Evolutionary conservation across 2,329 filamentous ascomycete species (phyloP), one percentile per base, ranked within the genome.

Genomic region (Colletotrichum destructivum): DNA sequence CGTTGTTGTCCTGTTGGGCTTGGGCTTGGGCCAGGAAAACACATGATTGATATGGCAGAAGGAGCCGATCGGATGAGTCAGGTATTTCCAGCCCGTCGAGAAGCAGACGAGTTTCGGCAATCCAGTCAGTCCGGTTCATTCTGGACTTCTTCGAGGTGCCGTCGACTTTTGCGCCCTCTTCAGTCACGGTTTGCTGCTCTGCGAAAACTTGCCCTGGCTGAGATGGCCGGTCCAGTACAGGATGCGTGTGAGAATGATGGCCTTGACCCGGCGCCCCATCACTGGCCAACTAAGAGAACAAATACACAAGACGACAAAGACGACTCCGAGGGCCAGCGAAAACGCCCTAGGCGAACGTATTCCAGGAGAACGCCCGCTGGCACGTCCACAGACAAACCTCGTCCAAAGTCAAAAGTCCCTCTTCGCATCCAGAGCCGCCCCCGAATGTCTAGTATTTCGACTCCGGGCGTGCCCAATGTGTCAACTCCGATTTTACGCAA

Each of bases 101-200:
- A 18, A 60, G 40, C 18, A 40, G 46, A 60, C 35, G 44, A 42
- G 31, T 9, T 11, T 13, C 66, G 51, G 18, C 23, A 35, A 7
- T 4, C 21, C 23, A 9, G n/a, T 18, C 49, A 47, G 9, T n/a
- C 49, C 23, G 21, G 13, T 8, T 18, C 46, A 4, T 12, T 54
- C 15, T 88, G 86, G 86, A 87, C 84, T 5, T 83, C 86, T 6
- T 81, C 84, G 61, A 79, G 85, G 66, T 88, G 86, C 55, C 82
- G 84, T 59, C 81, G 85, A 2, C 76, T 87, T 7, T 80, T 88
- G 21, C 84, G 85, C 3, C 86, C 86, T 44, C 76, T 88, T 0
- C 81, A 86, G 40, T 81, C 83, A 9, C 82, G 85, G 12, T 74
- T 88, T 31, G 75, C 78, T n/a, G 76, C 79, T 2, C 75, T 87